Evolutionary conservation across 2,329 filamentous ascomycete species (phyloP), one percentile per base, ranked within the genome.

Genomic region (Botryotinia convoluta): DNA sequence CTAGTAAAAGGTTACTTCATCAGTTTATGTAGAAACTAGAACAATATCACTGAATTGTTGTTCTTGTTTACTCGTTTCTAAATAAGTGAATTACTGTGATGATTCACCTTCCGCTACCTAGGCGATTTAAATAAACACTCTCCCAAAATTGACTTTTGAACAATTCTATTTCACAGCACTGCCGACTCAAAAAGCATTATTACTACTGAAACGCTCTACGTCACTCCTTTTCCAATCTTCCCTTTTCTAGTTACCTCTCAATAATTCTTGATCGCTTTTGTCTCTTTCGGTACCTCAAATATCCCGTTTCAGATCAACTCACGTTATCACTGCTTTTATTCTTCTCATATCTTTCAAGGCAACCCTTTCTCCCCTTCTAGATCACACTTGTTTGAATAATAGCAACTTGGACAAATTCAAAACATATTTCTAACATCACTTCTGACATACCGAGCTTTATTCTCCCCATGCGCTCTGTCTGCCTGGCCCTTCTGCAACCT

Each of bases 391-490:
- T 20, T 14, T 14, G 14, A 51, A 22, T 18, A 6, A 37, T 10
- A n/a, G 22, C 14, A n/a, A 26, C 10, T 9, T 32, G n/a, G 16
- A 18, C 12, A 4, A 10, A 16, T 18, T 18, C 16, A 37, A 51
- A 5, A 20, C 4, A 26, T 12, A 10, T 20, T n/a, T n/a, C 12
- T 10, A 9, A 7, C 14, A 26, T 14, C 4, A 51, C 3, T 29
- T n/a, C 3, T 37, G 39, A 14, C 44, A 37, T 32, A 37, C 12
- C 4, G 32, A 26, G 35, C 32, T 37, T 65, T 9, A 26, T 29
- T 5, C 8, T 14, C 9, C 1, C 6, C 14, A 0, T 26, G 1
- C 9, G 5, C 42, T 26, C n/a, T 57, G 18, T 32, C n/a, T 6
- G 16, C 18, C n/a, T 57, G n/a, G 3, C n/a, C 20, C 8, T 16